A percentile compares a stretch with the other conserved stretches of the same genome.
These are phyloP conservation scores for Lyophyllum atratum DNA, from an alignment of 768 basidiomycete genomes.

Conservation along the genomic window DNA sequence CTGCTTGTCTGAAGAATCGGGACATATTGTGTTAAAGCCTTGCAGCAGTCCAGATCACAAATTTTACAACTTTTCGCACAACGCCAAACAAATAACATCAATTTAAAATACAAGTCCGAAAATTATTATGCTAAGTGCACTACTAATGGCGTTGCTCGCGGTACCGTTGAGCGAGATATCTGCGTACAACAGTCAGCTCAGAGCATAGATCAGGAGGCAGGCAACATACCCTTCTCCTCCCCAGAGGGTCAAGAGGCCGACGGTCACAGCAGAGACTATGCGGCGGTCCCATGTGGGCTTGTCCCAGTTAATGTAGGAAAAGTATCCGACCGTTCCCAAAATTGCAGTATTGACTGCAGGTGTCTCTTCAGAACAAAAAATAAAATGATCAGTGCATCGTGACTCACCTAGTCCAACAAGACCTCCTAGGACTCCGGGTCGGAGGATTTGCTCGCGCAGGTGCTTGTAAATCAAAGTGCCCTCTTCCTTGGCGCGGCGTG, in stretches of 20 bases:
- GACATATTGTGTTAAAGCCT: slow-evolving; percentile 54
- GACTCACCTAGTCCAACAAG: slow-evolving; percentile 59
- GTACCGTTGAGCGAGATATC: background rate
- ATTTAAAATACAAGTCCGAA: background rate
- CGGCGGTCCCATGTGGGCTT: slow-evolving; percentile 64
- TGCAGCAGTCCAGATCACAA: background rate
- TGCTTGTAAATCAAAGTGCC: slow-evolving; percentile 56
- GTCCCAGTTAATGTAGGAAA: slow-evolving; percentile 68
- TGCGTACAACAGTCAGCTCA: background rate
- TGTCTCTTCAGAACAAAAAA: background rate
- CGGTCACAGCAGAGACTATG: slow-evolving; percentile 54
- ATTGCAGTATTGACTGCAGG: slow-evolving; percentile 61
- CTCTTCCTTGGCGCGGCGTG: slow-evolving; percentile 56
- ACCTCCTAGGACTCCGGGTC: slow-evolving; percentile 69
- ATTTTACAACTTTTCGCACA: slow-evolving; percentile 17
- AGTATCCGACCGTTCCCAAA: slow-evolving; percentile 63
- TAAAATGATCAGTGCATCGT: background rate
- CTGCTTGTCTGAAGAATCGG: slow-evolving; percentile 85
- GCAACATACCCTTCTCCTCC: slow-evolving; percentile 67
- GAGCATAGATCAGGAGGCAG: background rate
- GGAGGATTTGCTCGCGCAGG: slow-evolving; percentile 54
- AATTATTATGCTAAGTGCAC: background rate
- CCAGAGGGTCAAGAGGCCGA: slow-evolving; percentile 61
- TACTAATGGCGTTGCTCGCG: background rate
- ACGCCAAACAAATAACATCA: background rate